Evolutionary conservation across 208 protist genomes (phyloP), one percentile per base, ranked within the genome.

Genomic region (Trypanosoma rangeli): DNA sequence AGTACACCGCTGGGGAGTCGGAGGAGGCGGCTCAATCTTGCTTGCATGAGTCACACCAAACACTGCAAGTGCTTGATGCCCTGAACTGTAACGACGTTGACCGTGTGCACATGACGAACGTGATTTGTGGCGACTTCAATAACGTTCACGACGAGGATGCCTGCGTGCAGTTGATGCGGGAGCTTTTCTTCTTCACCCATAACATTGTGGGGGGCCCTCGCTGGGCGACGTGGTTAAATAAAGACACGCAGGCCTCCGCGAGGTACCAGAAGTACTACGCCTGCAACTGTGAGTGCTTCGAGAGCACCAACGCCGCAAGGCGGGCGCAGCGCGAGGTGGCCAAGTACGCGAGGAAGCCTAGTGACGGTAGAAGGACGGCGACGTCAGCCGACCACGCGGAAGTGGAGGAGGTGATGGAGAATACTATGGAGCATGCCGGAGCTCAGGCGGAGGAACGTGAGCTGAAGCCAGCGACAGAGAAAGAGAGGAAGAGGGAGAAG

Each of bases 41-140:
- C 5, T 50, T 74, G 37, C 76, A 90, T 57, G 90, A 95, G 57
- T 79, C 83, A 12, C 63, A 73, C 53, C 85, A 92, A 55, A 79
- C 83, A 57, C 66, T 92, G 22, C 84, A 79, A 29, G 39, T 95
- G n/a, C 66, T 95, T 12, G 82, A 93, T 49, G 82, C 80, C 1
- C 59, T 92, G 35, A 66, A 55, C 31, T 68, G 79, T 53, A 82
- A 91, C 72, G 84, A 91, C 64, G 49, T 85, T 0, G 90, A 95
- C 64, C 77, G 90, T 29, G 33, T 79, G 7, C 87, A 93, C 67
- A 78, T 80, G 65, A 84, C 79, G 15, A 67, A 65, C 31, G 29
- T 93, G 20, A 72, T 95, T 20, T 91, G 85, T 55, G 90, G 90
- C 4, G 90, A 95, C 67, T 68, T 95, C 29, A 95, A 95, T 78